phyloP scores from a whole-genome alignment of 2,329 filamentous ascomycete genomes.

The Pestalotiopsis sp. region DNA sequence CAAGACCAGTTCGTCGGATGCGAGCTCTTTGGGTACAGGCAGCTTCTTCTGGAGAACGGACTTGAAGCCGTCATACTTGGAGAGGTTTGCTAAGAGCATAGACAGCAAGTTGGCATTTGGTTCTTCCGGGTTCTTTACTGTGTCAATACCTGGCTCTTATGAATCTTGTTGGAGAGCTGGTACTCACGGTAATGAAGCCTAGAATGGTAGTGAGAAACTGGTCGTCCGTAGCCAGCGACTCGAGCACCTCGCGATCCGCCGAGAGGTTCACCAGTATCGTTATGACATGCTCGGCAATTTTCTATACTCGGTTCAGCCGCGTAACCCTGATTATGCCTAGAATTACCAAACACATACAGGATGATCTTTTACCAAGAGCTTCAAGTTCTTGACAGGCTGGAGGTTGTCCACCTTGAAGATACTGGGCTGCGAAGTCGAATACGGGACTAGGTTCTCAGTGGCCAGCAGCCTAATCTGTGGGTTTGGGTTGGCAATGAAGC shows the following conservation, averaged over 20 bases:
- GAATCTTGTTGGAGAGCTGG: not conserved
- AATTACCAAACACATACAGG: slow-evolving; percentile 55
- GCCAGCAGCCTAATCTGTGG: slow-evolving; percentile 87
- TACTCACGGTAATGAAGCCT: slow-evolving; percentile 71
- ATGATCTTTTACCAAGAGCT: slow-evolving; percentile 84
- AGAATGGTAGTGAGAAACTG: slow-evolving; percentile 78
- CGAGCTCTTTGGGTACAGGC: slow-evolving; percentile 68
- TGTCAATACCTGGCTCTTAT: not conserved
- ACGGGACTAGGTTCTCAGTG: slow-evolving; percentile 84
- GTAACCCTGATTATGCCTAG: too few relatives aligned
- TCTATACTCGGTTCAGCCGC: slow-evolving; percentile 45
- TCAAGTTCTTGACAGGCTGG: slow-evolving; percentile 82
- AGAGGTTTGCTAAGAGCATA: slow-evolving; percentile 92
- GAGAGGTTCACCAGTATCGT: slow-evolving; percentile 89
- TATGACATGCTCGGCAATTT: slow-evolving; percentile 90
- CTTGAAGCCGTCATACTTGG: slow-evolving; percentile 77
- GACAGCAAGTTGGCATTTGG: slow-evolving; percentile 81
- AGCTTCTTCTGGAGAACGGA: slow-evolving; percentile 71
- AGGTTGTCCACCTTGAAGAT: slow-evolving; percentile 85
- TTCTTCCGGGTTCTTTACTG: slow-evolving; percentile 68
- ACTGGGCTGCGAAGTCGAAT: slow-evolving; percentile 70
- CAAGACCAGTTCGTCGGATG: slow-evolving; percentile 73
- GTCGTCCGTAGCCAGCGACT: slow-evolving; percentile 75
- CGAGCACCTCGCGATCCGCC: slow-evolving; percentile 75
- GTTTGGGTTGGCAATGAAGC: slow-evolving; percentile 91